Conservation (phyloP, 768 basidiomycete species). For the Trametes cubensis region DNA sequence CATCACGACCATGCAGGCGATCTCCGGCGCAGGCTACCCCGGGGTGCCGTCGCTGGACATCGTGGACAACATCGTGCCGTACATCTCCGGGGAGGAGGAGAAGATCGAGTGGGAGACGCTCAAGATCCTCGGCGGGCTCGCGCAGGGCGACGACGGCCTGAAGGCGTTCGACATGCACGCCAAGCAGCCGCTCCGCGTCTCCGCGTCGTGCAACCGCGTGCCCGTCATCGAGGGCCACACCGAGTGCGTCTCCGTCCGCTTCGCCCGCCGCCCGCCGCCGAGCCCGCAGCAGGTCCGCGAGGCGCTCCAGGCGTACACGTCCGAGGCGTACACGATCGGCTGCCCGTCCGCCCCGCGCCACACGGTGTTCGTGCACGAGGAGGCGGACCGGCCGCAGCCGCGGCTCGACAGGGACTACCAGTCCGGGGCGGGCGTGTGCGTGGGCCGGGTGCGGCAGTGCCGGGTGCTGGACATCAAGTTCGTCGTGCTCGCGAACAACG, state of each 20-base stretch:
- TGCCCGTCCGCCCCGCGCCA: slow-evolving; percentile 86
- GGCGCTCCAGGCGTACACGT: slow-evolving; percentile 72
- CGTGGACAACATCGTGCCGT: slow-evolving; percentile 93
- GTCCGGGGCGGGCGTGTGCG: slow-evolving; percentile 87
- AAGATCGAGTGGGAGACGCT: slow-evolving; percentile 99
- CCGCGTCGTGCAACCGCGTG: slow-evolving; percentile 93
- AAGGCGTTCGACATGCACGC: slow-evolving; percentile 86
- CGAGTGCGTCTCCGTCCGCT: slow-evolving; percentile 86
- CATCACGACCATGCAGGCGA: slow-evolving; percentile 96
- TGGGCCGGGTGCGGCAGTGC: slow-evolving; percentile 90
- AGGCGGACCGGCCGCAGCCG: slow-evolving; percentile 91
- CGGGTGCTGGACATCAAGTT: slow-evolving; percentile 95
- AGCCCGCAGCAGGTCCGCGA: slow-evolving; percentile 85
- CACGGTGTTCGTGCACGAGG: slow-evolving; percentile 90
- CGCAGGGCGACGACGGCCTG: slow-evolving; percentile 53
- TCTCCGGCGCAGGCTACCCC: slow-evolving; percentile 97
- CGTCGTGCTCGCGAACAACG: slow-evolving; percentile 90
- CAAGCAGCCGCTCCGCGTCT: slow-evolving; percentile 79
- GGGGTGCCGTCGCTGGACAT: slow-evolving; percentile 90
- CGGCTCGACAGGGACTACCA: slow-evolving; percentile 89
- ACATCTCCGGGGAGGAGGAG: slow-evolving; percentile 93
- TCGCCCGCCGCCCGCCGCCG: slow-evolving; percentile 77
- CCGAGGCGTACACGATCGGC: slow-evolving; percentile 72
- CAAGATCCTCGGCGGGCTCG: slow-evolving; percentile 91
- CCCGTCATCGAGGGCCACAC: slow-evolving; percentile 96